A percentile compares a stretch with the other conserved stretches of the same genome.
phyloP scores from a whole-genome alignment of 257 asterid genomes.

The Nicotiana tomentosiformis region DNA sequence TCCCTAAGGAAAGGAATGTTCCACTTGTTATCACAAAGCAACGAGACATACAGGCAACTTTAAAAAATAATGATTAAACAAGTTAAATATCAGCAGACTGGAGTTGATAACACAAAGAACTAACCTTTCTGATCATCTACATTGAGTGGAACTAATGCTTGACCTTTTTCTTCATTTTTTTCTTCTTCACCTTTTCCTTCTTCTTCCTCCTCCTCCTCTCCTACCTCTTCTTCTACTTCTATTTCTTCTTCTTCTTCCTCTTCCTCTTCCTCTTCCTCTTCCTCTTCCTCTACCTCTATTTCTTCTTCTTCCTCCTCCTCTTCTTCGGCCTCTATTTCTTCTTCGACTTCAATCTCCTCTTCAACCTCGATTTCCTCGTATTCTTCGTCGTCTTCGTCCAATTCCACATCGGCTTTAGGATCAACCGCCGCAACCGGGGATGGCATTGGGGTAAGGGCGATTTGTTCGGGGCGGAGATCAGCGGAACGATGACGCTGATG shows the following conservation, averaged over 20 bases:
- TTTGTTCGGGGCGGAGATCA: not conserved
- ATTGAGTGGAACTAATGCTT: not conserved
- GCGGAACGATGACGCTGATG: not conserved
- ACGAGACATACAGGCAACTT: too few relatives aligned
- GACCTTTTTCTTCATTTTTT: not conserved
- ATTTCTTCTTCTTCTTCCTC: not conserved
- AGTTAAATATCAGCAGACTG: not conserved
- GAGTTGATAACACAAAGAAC: not conserved
- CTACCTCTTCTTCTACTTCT: not conserved
- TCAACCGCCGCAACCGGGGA: conserved; percentile 17
- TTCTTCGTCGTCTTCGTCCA: conserved; percentile 14
- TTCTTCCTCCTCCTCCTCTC: not conserved
- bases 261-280: not conserved
- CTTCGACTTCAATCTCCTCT: conserved; percentile 31
- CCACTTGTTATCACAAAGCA: too few relatives aligned
- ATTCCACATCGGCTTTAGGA: not conserved
- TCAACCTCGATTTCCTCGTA: conserved; percentile 33
- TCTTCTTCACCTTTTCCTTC: not conserved
- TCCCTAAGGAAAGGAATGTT: too few relatives aligned
- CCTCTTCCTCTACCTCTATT: not conserved
- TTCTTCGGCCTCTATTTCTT: not conserved
- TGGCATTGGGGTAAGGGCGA: not conserved
- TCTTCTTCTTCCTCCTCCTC: too few relatives aligned
- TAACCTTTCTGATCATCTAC: not conserved
- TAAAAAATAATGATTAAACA: not conserved